These are phyloP conservation scores for Calonectria pseudoturangicola DNA, from an alignment of 2,329 filamentous ascomycete species.

Conservation along the genomic window DNA sequence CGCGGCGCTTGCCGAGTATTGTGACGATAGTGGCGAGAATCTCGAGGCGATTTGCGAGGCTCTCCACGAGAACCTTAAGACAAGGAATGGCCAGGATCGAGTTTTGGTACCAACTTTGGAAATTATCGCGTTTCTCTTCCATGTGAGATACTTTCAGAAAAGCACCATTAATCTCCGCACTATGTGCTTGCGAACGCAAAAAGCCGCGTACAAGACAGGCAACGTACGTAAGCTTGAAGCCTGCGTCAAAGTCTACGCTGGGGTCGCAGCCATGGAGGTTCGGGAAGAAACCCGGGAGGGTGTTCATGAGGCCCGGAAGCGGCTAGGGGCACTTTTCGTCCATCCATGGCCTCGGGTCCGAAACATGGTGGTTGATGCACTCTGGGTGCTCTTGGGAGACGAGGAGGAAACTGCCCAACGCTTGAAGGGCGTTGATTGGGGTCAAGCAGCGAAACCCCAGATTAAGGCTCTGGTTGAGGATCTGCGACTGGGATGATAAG, in stretches of 20 bases:
- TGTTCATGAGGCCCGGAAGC: constrained; percentile 75
- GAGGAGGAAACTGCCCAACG: constrained; percentile 54
- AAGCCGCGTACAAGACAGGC: constrained; percentile 87
- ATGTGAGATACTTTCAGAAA: constrained; percentile 71
- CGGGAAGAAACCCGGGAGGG: constrained; percentile 62
- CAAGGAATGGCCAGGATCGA: constrained; percentile 77
- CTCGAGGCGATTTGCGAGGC: constrained; percentile 68
- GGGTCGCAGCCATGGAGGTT: constrained; percentile 69
- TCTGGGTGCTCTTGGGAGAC: constrained; percentile 69
- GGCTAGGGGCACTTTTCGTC: constrained; percentile 82
- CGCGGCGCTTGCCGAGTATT: constrained; percentile 76
- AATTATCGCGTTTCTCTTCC: constrained; percentile 84
- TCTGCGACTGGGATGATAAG: constrained; percentile 61
- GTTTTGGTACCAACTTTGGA: constrained; percentile 86
- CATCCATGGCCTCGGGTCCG: constrained; percentile 89
- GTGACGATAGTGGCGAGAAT: constrained; percentile 62
- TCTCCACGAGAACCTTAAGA: constrained; percentile 72
- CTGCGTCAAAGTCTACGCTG: constrained; percentile 86
- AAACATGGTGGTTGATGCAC: constrained; percentile 74
- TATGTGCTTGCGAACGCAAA: constrained; percentile 83
- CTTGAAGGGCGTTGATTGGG: constrained; percentile 75
- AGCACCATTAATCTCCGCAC: constrained; percentile 68
- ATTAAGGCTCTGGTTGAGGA: constrained; percentile 65
- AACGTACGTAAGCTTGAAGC: constrained; percentile 89
- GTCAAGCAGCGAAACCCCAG: constrained; percentile 68